These are phyloP conservation scores for Chlorella sp. DNA, from an alignment of 139 green algal species.

Conservation along the genomic window DNA sequence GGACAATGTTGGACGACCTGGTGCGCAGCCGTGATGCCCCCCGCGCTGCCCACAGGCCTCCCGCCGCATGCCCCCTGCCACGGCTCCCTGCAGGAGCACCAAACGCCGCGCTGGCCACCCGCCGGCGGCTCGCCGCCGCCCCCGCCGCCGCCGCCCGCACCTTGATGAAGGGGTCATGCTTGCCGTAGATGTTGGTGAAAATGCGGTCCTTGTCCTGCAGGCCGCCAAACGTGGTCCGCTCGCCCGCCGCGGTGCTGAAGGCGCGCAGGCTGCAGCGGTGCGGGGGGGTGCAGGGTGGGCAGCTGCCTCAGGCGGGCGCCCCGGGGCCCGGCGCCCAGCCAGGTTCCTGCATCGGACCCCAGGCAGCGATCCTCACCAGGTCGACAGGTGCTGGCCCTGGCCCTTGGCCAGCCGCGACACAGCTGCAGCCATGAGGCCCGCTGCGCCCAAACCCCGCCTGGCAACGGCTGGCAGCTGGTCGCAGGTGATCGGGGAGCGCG, in stretches of 20 bases:
- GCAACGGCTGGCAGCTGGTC: too few species aligned
- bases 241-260: conserved; percentile 27
- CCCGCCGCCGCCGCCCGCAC: conserved; percentile 20
- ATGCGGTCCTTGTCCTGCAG: conserved; percentile 97
- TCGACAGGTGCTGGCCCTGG: conserved; percentile 25
- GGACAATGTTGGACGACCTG: too few species aligned
- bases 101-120: too few species aligned
- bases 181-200: conserved; percentile 98
- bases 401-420: conserved; percentile 9
- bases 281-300: not conserved
- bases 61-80: too few species aligned
- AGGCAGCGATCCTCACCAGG: not conserved
- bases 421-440: too few species aligned
- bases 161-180: conserved; percentile 92
- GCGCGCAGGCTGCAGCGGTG: conserved; percentile 39
- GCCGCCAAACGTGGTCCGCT: conserved; percentile 61
- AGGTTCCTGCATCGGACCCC: not conserved
- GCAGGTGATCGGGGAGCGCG: too few species aligned
- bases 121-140: not conserved
- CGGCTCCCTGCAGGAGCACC: too few species aligned
- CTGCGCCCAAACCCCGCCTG: too few species aligned
- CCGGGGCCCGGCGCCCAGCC: too few species aligned
- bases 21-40: too few species aligned
- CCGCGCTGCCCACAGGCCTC: not conserved
- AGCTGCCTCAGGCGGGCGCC: not conserved